Conservation (phyloP, 192 early-diverging fungal species). For the Linnemannia zychae region DNA sequence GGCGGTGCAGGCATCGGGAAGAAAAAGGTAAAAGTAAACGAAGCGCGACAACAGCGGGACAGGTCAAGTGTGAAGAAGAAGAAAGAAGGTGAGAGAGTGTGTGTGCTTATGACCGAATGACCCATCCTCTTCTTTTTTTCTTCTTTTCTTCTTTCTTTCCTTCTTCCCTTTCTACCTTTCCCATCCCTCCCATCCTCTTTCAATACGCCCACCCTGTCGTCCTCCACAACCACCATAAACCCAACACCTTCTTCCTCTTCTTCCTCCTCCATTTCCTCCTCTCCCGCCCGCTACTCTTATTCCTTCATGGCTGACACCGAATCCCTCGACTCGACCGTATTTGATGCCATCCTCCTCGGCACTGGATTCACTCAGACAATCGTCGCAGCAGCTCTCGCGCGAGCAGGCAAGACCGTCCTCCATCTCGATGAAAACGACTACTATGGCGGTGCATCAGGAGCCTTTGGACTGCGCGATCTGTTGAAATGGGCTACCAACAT, state of each 20-base stretch:
- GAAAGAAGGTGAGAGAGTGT: not conserved
- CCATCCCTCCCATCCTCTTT: not conserved
- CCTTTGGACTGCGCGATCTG: slow-evolving; percentile 67
- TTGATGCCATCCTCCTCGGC: slow-evolving; percentile 88
- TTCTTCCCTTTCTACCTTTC: not conserved
- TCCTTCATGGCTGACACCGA: slow-evolving; percentile 57
- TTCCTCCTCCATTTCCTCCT: not conserved
- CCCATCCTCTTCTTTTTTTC: not conserved
- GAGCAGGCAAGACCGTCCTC: slow-evolving; percentile 76
- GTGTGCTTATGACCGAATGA: no score
- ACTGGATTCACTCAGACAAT: slow-evolving; percentile 88
- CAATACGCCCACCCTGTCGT: not conserved
- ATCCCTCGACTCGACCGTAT: slow-evolving; percentile 63
- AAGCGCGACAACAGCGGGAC: not conserved
- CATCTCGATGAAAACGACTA: slow-evolving; percentile 85
- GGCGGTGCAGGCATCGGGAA: not conserved
- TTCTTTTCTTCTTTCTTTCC: not conserved
- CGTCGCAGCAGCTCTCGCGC: slow-evolving; percentile 80
- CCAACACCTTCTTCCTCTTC: not conserved
- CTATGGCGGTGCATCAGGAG: slow-evolving; percentile 83
- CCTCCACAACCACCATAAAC: not conserved
- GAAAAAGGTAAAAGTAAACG: not conserved
- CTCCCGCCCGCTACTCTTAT: slow-evolving; percentile 40
- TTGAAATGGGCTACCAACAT: slow-evolving; percentile 58
- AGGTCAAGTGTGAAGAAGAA: not conserved